Evolutionary conservation across 2,329 filamentous ascomycete genomes (phyloP).

Genomic region (Microsporum audouinii): DNA sequence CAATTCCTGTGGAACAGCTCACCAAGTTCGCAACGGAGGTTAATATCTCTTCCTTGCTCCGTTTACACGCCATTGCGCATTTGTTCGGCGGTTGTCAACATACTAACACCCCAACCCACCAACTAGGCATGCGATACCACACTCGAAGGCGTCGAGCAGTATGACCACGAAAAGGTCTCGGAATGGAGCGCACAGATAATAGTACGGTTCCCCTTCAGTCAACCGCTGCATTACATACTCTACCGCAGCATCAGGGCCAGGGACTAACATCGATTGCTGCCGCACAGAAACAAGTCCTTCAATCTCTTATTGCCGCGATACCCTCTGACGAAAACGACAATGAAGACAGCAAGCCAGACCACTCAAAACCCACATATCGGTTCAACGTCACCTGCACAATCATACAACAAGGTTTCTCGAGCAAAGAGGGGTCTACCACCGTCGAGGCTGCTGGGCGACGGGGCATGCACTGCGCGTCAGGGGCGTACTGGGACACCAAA

Average conservation of each 20-base stretch:
- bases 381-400: constrained; percentile 98
- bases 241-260: too few relatives aligned
- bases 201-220: constrained; percentile 42
- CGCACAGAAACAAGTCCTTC: constrained; percentile 30
- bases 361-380: constrained; percentile 57
- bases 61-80: constrained; percentile 3
- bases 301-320: constrained; percentile 33
- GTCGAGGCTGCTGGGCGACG: constrained; percentile 52
- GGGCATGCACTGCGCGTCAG: constrained; percentile 48
- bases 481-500: constrained; percentile 41
- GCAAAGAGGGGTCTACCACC: constrained; percentile 24
- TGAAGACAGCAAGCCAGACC: constrained; percentile 24
- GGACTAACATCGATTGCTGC: not conserved
- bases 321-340: constrained; percentile 26
- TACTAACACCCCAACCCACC: not conserved
- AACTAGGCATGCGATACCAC: constrained; percentile 68
- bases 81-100: not conserved
- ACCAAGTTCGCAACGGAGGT: constrained; percentile 80
- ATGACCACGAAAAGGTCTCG: constrained; percentile 76
- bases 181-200: constrained; percentile 91
- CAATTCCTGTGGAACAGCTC: constrained; percentile 62
- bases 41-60: constrained; percentile 21
- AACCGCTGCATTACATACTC: too few relatives aligned
- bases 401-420: constrained; percentile 65
- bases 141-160: constrained; percentile 61